Conservation (phyloP, 768 basidiomycete species). For the Russula emetica region DNA sequence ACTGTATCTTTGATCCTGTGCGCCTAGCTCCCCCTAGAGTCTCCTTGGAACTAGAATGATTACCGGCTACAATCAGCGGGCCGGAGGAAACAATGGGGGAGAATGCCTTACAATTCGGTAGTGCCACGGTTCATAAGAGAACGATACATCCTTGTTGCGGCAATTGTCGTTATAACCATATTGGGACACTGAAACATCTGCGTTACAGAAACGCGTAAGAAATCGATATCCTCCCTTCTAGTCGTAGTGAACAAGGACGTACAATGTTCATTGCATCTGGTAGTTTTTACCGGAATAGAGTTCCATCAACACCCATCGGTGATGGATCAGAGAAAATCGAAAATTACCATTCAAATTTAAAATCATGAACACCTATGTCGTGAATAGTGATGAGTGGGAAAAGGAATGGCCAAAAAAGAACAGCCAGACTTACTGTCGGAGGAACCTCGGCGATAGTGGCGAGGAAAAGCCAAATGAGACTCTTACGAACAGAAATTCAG, state of each 20-base stretch:
- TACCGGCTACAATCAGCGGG: background rate
- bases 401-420: background rate
- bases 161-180: background rate
- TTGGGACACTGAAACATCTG: background rate
- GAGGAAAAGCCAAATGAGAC: slow-evolving; percentile 7
- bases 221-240: background rate
- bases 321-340: background rate
- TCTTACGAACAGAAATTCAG: background rate
- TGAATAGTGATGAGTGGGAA: background rate
- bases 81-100: background rate
- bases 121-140: background rate
- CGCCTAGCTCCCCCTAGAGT: no score
- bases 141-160: background rate
- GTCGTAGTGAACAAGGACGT: background rate
- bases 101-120: background rate
- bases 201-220: background rate
- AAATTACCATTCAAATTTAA: slow-evolving; percentile 15
- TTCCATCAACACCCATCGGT: background rate
- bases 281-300: background rate
- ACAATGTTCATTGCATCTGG: background rate
- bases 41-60: background rate
- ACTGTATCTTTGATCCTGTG: background rate
- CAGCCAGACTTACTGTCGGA: background rate
- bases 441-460: slow-evolving; percentile 5
- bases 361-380: background rate